Conservation (phyloP, 345 rosid species). For the Stellera chamaejasme region DNA sequence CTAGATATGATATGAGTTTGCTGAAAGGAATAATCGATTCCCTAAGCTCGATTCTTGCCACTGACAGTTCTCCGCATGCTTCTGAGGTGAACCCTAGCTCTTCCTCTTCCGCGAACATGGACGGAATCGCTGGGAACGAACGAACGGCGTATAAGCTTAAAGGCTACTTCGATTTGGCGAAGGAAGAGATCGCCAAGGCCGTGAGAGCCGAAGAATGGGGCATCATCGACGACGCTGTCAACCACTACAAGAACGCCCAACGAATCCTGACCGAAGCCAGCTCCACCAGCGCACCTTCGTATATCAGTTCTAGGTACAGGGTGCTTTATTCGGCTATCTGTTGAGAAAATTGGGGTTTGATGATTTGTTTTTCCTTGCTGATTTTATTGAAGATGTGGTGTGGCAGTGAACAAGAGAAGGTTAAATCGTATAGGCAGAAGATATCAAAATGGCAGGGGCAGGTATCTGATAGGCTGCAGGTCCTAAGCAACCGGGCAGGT, state of each 20-base stretch:
- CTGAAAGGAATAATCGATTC: slow-evolving; percentile 51
- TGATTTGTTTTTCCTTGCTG: neutral
- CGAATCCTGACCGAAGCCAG: slow-evolving; percentile 59
- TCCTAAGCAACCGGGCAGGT: slow-evolving; percentile 58
- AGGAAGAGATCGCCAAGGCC: slow-evolving; percentile 70
- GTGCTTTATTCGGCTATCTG: neutral
- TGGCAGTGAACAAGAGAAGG: slow-evolving; percentile 72
- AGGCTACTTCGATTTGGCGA: slow-evolving; percentile 84
- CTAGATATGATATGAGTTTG: slow-evolving; percentile 62
- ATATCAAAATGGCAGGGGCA: slow-evolving; percentile 88
- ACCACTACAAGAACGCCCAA: slow-evolving; percentile 71
- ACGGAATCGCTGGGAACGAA: slow-evolving; percentile 54
- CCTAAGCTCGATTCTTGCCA: slow-evolving; percentile 42
- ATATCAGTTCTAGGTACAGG: slow-evolving; percentile 50
- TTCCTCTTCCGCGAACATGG: slow-evolving; percentile 33
- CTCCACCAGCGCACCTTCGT: slow-evolving; percentile 66
- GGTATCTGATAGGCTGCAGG: slow-evolving; percentile 78
- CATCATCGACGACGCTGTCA: slow-evolving; percentile 61
- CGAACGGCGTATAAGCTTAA: slow-evolving; percentile 82
- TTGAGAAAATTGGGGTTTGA: neutral
- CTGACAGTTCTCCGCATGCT: slow-evolving; percentile 17
- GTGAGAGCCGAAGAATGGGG: slow-evolving; percentile 96
- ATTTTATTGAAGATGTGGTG: slow-evolving; percentile 1
- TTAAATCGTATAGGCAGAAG: slow-evolving; percentile 71
- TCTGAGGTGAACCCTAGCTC: slow-evolving; percentile 25